These are phyloP conservation scores for Xerophyta viscosa DNA, from an alignment of 106 monocot species.

Conservation along the genomic window DNA sequence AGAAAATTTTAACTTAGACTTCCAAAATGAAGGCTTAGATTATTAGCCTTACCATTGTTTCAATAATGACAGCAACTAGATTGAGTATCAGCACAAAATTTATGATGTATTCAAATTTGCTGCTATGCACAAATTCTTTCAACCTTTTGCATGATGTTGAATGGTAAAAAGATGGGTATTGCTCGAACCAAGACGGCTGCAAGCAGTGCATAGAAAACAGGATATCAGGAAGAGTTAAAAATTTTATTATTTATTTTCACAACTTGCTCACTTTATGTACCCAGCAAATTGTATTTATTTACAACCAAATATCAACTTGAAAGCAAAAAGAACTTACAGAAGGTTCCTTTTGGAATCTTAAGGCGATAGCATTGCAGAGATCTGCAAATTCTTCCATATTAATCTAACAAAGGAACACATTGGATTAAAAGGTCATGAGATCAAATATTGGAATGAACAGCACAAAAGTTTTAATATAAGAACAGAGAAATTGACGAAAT, in stretches of 20 bases:
- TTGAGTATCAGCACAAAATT: slow-evolving; percentile 75
- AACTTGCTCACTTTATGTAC: no score
- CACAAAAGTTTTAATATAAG: no score
- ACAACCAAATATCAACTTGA: no score
- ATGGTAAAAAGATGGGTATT: slow-evolving; percentile 91
- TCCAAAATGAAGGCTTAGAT: no score
- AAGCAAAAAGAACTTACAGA: slow-evolving; percentile 39
- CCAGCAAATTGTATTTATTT: no score
- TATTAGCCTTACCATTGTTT: slow-evolving; percentile 93
- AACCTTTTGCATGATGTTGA: slow-evolving; percentile 48
- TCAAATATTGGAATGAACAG: no score
- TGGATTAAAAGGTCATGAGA: background rate
- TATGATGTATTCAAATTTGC: slow-evolving; percentile 60
- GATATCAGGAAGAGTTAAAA: no score
- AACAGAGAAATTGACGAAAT: no score
- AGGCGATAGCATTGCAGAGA: slow-evolving; percentile 92
- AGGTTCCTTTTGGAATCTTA: slow-evolving; percentile 90
- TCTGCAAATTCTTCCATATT: slow-evolving; percentile 85
- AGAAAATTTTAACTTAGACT: no score
- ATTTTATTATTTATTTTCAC: no score
- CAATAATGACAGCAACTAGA: slow-evolving; percentile 80
- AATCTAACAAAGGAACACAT: slow-evolving; percentile 35
- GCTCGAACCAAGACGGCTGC: slow-evolving; percentile 92
- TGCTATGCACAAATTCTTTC: slow-evolving; percentile 76
- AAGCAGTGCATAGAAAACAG: no score